These are phyloP conservation scores for Xylariaceae sp. DNA, from an alignment of 2,329 filamentous ascomycete genomes.

Conservation along the genomic window DNA sequence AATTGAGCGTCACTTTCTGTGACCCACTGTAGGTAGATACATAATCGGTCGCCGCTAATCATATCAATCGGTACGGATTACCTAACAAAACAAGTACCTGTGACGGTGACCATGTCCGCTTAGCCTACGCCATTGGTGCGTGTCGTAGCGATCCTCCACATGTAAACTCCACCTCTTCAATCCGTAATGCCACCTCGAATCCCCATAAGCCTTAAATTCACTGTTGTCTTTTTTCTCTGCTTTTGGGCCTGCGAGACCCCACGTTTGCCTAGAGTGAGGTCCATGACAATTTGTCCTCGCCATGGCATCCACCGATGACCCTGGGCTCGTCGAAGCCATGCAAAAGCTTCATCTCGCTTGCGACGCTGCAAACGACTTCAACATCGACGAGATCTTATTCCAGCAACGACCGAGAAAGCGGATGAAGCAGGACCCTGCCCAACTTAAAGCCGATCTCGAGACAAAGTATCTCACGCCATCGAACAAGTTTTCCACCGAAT, in stretches of 20 bases:
- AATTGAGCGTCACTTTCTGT: too few species aligned
- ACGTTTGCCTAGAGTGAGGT: slow-evolving; percentile 1
- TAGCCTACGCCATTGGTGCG: too few species aligned
- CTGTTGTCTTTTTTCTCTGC: not conserved
- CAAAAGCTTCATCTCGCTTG: slow-evolving; percentile 44
- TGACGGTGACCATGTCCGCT: too few species aligned
- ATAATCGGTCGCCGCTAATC: too few species aligned
- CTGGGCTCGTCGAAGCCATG: slow-evolving; percentile 44
- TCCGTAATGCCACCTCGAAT: not conserved
- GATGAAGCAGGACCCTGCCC: slow-evolving; percentile 49
- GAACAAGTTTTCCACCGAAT: slow-evolving; percentile 70
- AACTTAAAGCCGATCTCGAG: slow-evolving; percentile 67
- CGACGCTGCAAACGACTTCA: slow-evolving; percentile 27
- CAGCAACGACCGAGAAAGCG: slow-evolving; percentile 38
- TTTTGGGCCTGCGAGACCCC: not conserved
- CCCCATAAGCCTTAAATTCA: not conserved
- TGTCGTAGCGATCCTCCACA: too few species aligned
- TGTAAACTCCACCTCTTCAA: not conserved
- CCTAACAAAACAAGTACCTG: too few species aligned
- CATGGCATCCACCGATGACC: slow-evolving; percentile 24
- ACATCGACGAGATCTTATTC: slow-evolving; percentile 56
- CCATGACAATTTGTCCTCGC: not conserved
- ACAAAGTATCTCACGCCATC: slow-evolving; percentile 73
- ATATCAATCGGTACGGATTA: too few species aligned
- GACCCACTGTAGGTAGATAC: too few species aligned